A percentile compares a stretch with the other conserved stretches of the same genome.
Evolutionary conservation across 1,139 yeast genomes (phyloP).

Genomic region (Lodderomyces jiufengensis): DNA sequence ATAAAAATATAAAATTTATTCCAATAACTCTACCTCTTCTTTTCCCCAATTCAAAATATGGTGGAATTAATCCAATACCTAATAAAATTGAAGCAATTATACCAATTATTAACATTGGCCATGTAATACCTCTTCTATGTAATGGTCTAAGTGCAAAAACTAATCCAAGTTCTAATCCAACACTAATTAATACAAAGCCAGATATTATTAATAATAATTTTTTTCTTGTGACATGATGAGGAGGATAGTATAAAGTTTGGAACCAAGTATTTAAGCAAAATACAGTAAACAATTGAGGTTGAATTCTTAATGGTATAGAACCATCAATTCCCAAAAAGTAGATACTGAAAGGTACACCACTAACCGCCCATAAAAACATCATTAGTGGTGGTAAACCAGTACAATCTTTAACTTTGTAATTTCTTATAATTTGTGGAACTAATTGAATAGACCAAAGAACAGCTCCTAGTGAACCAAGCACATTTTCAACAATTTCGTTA

Average conservation of each 20-base stretch:
- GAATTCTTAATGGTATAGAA: constrained; percentile 73
- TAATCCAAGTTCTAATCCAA: constrained; percentile 67
- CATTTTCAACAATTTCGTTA: constrained; percentile 57
- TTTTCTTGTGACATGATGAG: constrained; percentile 38
- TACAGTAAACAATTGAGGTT: constrained; percentile 79
- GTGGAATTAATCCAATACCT: constrained; percentile 80
- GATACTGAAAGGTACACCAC: constrained; percentile 80
- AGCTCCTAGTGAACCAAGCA: constrained; percentile 85
- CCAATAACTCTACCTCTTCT: constrained; percentile 84
- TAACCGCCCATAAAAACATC: constrained; percentile 81
- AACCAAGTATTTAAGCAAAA: constrained; percentile 68
- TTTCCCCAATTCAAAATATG: constrained; percentile 79
- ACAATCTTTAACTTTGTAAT: constrained; percentile 71
- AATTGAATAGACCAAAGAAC: constrained; percentile 89
- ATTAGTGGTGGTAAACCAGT: constrained; percentile 81
- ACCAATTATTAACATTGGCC: constrained; percentile 83
- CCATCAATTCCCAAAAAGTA: constrained; percentile 73
- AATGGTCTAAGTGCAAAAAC: constrained; percentile 68
- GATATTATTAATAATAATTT: constrained; percentile 37
- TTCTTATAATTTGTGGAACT: constrained; percentile 76
- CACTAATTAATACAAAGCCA: constrained; percentile 40
- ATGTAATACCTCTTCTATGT: constrained; percentile 54
- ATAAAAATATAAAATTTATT: constrained; percentile 74
- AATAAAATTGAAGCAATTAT: constrained; percentile 71
- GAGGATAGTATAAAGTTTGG: constrained; percentile 82